Evolutionary conservation across 441 rosid genomes (phyloP), one percentile per base, ranked within the genome.

Genomic region (Eutrema salsugineum): DNA sequence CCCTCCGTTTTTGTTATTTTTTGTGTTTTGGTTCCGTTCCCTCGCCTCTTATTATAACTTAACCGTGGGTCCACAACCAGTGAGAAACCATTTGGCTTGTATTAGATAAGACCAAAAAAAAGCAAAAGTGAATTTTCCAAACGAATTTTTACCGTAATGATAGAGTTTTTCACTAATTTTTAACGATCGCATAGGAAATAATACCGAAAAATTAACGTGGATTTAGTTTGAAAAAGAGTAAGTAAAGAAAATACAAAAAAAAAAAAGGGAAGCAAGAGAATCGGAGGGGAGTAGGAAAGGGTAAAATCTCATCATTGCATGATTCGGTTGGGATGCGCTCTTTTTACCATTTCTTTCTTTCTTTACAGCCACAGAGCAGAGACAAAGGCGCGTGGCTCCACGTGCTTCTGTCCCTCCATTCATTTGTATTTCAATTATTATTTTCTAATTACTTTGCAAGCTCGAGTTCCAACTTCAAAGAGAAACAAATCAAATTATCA

Each of bases 261-360:
- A 12, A 8, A 20, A 32, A 43, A 17, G 27, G 17, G 20, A 11
- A 66, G 40, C 40, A 64, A 50, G n/a, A n/a, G n/a, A n/a, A 50
- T 48, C 20, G 46, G 53, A 17, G 53, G 32, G 32, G 42, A 16
- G 36, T 22, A n/a, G 3, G 33, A 66, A 66, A 49, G 40, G 40
- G 61, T 39, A 14, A 63, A 63, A 76, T 76, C 61, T 69, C 66
- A 76, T 76, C 24, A 76, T 76, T 75, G 75, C 75, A 54, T 63
- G 66, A 63, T 40, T 59, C 53, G 48, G 73, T 66, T 74, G 49
- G 49, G 73, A 61, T 75, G 49, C 66, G 49, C 66, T 50, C n/a
- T 49, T 36, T 43, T 62, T 33, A 54, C 64, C 50, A 43, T 56
- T 46, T 56, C 12, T 17, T 46, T 64, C 19, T 27, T 20, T 35